These are phyloP conservation scores for Cyberlindnera subsufficiens DNA, from an alignment of 805 yeast genomes.

Conservation along the genomic window DNA sequence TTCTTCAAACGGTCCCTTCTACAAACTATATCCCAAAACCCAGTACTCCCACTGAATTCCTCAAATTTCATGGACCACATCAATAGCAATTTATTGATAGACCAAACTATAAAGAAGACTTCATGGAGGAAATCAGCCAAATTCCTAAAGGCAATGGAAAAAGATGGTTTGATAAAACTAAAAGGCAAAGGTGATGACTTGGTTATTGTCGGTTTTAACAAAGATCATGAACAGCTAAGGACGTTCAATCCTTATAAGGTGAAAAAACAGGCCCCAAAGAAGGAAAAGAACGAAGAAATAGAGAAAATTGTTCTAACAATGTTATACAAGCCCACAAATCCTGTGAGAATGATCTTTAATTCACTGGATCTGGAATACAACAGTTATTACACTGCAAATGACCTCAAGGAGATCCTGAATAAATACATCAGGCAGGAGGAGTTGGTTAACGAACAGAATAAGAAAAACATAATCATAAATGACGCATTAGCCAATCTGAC, in stretches of 20 bases:
- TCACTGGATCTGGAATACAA: constrained; percentile 32
- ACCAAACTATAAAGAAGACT: constrained; percentile 66
- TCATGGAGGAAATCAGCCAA: constrained; percentile 88
- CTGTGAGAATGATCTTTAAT: constrained; percentile 41
- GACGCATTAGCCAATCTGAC: constrained; percentile 37
- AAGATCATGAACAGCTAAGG: constrained; percentile 42
- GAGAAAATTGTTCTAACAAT: constrained; percentile 40
- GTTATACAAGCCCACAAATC: constrained; percentile 52
- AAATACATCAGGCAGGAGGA: constrained; percentile 49
- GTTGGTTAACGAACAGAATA: constrained; percentile 46
- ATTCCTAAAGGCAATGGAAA: constrained; percentile 82
- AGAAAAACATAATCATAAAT: constrained; percentile 51
- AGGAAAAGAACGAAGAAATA: constrained; percentile 23
- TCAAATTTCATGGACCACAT: constrained; percentile 71
- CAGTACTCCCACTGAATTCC: constrained; percentile 47
- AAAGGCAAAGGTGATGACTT: constrained; percentile 88
- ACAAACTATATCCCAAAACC: constrained; percentile 56
- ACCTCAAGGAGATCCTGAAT: constrained; percentile 47
- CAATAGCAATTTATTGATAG: constrained; percentile 65
- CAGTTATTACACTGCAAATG: constrained; percentile 44
- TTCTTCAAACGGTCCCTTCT: constrained; percentile 67
- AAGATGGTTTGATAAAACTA: constrained; percentile 55
- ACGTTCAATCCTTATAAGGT: constrained; percentile 59
- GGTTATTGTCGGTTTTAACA: constrained; percentile 45
- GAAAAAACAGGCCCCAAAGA: constrained; percentile 18